Evolutionary conservation across 2,329 filamentous ascomycete species (phyloP).

Genomic region (Ascochyta rabiei): DNA sequence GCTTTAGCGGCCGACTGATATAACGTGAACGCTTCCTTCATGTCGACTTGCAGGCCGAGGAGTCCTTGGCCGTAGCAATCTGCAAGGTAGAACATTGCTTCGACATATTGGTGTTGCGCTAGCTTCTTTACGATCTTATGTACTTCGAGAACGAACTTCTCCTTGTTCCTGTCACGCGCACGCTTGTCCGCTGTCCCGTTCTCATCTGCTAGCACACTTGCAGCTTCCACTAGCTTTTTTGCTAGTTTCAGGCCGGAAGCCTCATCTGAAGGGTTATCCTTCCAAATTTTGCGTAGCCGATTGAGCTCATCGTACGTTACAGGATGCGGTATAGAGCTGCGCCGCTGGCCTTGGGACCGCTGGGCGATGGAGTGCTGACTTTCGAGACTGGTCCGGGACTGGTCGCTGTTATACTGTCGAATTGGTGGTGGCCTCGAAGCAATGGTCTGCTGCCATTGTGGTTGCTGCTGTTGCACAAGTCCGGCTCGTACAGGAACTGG

Average conservation of each 20-base stretch:
- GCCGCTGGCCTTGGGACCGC: slow-evolving; percentile 22
- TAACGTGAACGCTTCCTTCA: slow-evolving; percentile 89
- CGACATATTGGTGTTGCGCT: slow-evolving; percentile 71
- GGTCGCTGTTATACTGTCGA: slow-evolving; percentile 57
- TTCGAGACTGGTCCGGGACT: slow-evolving; percentile 46
- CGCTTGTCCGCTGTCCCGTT: slow-evolving; percentile 73
- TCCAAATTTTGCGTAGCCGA: slow-evolving; percentile 70
- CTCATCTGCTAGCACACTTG: slow-evolving; percentile 77
- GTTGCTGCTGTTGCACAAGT: slow-evolving; percentile 47
- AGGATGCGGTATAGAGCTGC: slow-evolving; percentile 51
- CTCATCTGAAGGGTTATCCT: slow-evolving; percentile 74
- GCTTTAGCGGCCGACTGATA: slow-evolving; percentile 94
- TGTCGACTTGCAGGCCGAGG: slow-evolving; percentile 79
- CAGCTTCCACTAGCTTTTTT: slow-evolving; percentile 85
- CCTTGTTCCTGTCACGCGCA: slow-evolving; percentile 68
- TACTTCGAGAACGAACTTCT: slow-evolving; percentile 83
- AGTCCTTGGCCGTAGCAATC: slow-evolving; percentile 85
- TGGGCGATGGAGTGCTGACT: slow-evolving; percentile 27
- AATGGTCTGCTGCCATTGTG: slow-evolving; percentile 27
- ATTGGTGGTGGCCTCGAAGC: slow-evolving; percentile 57
- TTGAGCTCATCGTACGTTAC: slow-evolving; percentile 83
- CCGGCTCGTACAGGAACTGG: slow-evolving; percentile 62
- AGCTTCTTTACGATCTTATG: slow-evolving; percentile 93
- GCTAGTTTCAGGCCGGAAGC: slow-evolving; percentile 74
- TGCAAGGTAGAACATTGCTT: slow-evolving; percentile 92